phyloP scores from a whole-genome alignment of 2,329 filamentous ascomycete species.

The Colletotrichum sp. region DNA sequence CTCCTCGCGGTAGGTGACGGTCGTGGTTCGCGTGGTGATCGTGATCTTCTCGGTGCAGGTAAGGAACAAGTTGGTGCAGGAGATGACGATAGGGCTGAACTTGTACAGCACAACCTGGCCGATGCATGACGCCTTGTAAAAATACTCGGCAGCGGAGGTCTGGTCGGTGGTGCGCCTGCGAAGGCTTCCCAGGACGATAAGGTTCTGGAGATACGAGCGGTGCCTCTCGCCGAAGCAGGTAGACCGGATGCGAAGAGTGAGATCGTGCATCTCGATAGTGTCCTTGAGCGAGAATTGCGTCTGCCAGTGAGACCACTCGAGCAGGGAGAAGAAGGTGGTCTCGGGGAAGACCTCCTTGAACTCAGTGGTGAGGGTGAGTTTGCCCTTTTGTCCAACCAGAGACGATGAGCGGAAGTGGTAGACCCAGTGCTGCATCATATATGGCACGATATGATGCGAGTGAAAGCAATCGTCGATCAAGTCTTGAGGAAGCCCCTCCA shows the following conservation, averaged over 20 bases:
- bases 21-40: constrained; percentile 37
- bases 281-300: constrained; percentile 24
- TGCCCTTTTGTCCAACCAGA: constrained; percentile 28
- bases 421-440: constrained; percentile 40
- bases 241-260: constrained; percentile 38
- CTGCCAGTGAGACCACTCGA: constrained; percentile 37
- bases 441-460: constrained; percentile 34
- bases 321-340: constrained; percentile 37
- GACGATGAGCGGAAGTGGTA: constrained; percentile 39
- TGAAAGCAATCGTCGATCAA: constrained; percentile 28
- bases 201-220: constrained; percentile 36
- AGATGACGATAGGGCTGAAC: constrained; percentile 34
- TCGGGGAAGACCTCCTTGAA: constrained; percentile 40
- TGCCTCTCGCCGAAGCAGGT: constrained; percentile 40
- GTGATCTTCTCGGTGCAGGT: constrained; percentile 36
- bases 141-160: constrained; percentile 33
- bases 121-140: constrained; percentile 37
- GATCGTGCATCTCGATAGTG: constrained; percentile 32
- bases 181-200: constrained; percentile 39
- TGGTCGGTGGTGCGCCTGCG: constrained; percentile 29
- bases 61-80: constrained; percentile 40
- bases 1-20: constrained; percentile 39
- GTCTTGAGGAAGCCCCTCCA: constrained; percentile 29
- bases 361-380: constrained; percentile 32
- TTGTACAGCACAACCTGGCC: constrained; percentile 35